Evolutionary conservation across 2,329 filamentous ascomycete species (phyloP), one percentile per base, ranked within the genome.

Genomic region (Penicillium sp.): DNA sequence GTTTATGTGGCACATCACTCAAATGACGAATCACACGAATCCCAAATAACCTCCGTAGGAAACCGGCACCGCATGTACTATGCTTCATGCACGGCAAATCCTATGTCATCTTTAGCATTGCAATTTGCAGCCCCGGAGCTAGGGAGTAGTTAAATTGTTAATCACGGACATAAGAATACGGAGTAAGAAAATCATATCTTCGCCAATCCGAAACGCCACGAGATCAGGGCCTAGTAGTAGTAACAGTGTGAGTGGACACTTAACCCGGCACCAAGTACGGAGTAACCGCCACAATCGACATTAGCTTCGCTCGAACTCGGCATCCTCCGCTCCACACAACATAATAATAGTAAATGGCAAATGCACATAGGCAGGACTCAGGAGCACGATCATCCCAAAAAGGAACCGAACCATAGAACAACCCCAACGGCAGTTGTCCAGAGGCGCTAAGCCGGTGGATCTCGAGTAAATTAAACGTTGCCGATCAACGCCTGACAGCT

Each of bases 401-500:
- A 5, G 19, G 5, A 22, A 22, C 19, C 19, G 19, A 3, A 25
- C 22, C 4, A 7, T 25, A 7, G 8, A 41, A 49, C 27, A 6
- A 5, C 19, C 10, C 27, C 27, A 41, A 36, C 10, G 12, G n/a
- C 25, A 48, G 13, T 16, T 38, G 28, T 13, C 37, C 39, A 48
- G 30, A 41, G 46, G 41, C 11, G 13, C 29, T 25, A 29, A 40
- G 25, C 14, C 4, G 14, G 43, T 46, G 22, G 35, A n/a, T 40
- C 35, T 31, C 4, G 12, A 13, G 41, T n/a, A 40, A 50, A 50
- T 50, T 45, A 36, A 29, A 25, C 22, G 22, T 40, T 52, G 41
- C 30, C 41, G 31, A 40, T 52, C 46, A 41, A 28, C 36, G 35
- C 48, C 35, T 50, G 47, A 41, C 47, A 40, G 35, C 41, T 30